Base-by-base conservation (phyloP, 352 stramenopile species). In the Phytophthora pseudosyringae region DNA sequence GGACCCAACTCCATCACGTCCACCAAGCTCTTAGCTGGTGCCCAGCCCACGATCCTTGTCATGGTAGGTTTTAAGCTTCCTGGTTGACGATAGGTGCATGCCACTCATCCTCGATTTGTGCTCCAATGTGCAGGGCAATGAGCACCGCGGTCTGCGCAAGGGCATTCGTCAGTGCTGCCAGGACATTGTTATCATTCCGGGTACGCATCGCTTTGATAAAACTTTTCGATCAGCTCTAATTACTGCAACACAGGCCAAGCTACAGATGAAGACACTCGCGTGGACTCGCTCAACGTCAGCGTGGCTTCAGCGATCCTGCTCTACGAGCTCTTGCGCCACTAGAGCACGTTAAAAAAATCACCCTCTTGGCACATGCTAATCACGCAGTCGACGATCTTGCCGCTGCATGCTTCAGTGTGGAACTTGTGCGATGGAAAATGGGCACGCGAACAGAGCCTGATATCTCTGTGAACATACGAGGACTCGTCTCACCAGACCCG, bases 271-370 rank as follows among this genome's bases (percentile, higher is more conserved):
- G 75, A 89, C 44, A 88, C 86, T 8, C 73, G 62, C 29, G 86
- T 94, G 5, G 83, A 94, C 68, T 94, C 86, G 12, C 78, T 94
- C 16, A 94, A 94, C 60, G 82, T 94, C 25, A 93, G 83, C 25
- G 86, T 92, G 10, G 86, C 86, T 1, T 76, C 86, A 2, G 86
- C 80, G 9, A 88, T 94, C 49, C 73, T 94, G 29, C 70, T 94
- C 31, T 93, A 94, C 50, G 80, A 93, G 58, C 73, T 90, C 12
- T 69, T 93, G n/a, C 80, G 89, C 29, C 80, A 86, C 56, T 90
- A 86, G 58, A 39, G 25, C 46, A 33, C 16, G 3, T 51, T 50
- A 28, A 43, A 46, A 40, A 8, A 31, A 31, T 18, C 21, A 21
- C 21, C 21, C 21, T 21, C 18, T 51, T 47, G 45, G 16, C 33